Base-by-base conservation (phyloP, 2,329 filamentous ascomycete genomes). In the Cercospora sp. region DNA sequence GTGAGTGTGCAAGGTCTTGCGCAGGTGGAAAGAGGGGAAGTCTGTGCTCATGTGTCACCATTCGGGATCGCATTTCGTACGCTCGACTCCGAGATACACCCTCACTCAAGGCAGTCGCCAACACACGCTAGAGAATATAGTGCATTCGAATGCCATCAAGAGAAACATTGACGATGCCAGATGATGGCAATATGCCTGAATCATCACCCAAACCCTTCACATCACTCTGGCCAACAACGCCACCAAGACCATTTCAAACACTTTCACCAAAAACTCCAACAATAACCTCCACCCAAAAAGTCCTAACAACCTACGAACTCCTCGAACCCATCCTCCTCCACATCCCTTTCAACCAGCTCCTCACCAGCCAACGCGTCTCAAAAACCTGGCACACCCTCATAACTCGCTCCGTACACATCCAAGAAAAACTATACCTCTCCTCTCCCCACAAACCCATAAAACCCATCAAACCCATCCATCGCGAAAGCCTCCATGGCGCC, bases 241-340 rank as follows among this genome's bases (percentile, higher is more conserved):
- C 18, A 10, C 3, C 45, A 48, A 23, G 3, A 20, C 45, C n/a
- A 18, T 12, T 48, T 18, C 45, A 48, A 48, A 48, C 45, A 12
- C 20, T 42, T 3, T 42, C 36, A 8, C 36, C 36, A 42, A 42
- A 7, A 10, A 6, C 1, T 48, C 7, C 48, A 55, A 55, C 48
- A 55, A 30, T 16, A 28, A 10, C 59, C 28, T 30, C 59, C 9
- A 53, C 28, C 4, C 45, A 57, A 3, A 63, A 45, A 48, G 66
- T 61, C n/a, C 57, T 70, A 31, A 51, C 33, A 12, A 70, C 65
- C 12, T 67, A 66, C 30, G 68, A 70, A 36, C 63, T 70, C 6
- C 59, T 70, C 42, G 68, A 70, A 55, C 40, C 63, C 7, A 66
- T 66, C 42, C 59, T 70, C 12, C 28, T 61, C 26, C 31, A 61